Percentiles rank a stretch among this genome's conserved stretches.
Evolutionary conservation across 176 grass and related monocot genomes (phyloP).

Genomic region (Coix lacrymajobi): DNA sequence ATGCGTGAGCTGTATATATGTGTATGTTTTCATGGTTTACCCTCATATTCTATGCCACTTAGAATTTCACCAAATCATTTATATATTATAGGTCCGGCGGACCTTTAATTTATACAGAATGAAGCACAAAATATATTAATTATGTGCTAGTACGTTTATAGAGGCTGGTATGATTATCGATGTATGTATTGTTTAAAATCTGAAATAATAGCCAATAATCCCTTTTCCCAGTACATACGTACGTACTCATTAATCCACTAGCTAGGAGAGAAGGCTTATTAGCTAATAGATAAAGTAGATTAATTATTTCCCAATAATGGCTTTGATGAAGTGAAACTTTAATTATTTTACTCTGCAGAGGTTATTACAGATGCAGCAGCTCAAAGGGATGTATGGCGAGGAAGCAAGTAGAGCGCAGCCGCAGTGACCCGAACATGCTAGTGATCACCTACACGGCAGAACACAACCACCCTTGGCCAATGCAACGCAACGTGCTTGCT

Average conservation of each 20-base stretch:
- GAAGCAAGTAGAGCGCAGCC: constrained; percentile 97
- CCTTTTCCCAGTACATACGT: neutral
- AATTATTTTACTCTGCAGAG: constrained; percentile 22
- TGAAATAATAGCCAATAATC: neutral
- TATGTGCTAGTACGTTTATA: neutral
- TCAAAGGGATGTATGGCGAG: constrained; percentile 88
- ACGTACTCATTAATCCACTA: neutral
- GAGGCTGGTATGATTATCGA: neutral
- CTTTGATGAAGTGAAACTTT: neutral
- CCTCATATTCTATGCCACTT: neutral
- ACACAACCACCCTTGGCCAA: constrained; percentile 95
- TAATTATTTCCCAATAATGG: neutral
- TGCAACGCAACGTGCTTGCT: constrained; percentile 80
- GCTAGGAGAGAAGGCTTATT: neutral
- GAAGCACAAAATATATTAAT: neutral
- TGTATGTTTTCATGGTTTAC: neutral
- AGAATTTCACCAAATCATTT: neutral
- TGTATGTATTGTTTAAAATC: neutral
- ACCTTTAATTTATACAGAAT: no score
- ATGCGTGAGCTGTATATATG: neutral
- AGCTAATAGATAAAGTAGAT: no score
- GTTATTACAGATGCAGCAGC: constrained; percentile 97
- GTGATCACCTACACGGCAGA: constrained; percentile 96
- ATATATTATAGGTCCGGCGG: neutral
- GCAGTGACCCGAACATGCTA: constrained; percentile 90